phyloP scores from a whole-genome alignment of 2,329 filamentous ascomycete species.

The Penicillium griseofulvum region DNA sequence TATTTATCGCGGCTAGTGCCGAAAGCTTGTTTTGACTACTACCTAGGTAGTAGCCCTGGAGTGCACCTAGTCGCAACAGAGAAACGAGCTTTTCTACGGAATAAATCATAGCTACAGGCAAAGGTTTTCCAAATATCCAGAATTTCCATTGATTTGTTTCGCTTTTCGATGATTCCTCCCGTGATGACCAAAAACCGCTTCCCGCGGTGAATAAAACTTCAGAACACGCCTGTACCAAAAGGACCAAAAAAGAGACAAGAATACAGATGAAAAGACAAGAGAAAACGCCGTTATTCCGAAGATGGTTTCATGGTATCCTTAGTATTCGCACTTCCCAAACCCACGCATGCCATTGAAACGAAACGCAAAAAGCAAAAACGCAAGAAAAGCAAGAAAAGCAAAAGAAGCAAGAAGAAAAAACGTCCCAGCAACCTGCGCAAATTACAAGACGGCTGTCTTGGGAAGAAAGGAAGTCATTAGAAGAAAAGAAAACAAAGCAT shows the following conservation, averaged over 20 bases:
- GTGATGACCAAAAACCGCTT: not conserved
- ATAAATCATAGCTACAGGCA: not conserved
- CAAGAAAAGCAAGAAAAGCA: not conserved
- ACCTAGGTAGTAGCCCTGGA: too few species aligned
- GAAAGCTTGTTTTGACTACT: conserved; percentile 1
- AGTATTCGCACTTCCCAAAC: conserved; percentile 8
- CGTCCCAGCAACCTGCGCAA: not conserved
- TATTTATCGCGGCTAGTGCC: not conserved
- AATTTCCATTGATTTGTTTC: not conserved
- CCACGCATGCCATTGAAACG: not conserved
- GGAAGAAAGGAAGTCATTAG: not conserved
- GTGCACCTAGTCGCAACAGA: too few species aligned
- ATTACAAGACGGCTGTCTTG: conserved; percentile 10
- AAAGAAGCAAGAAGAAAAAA: not conserved
- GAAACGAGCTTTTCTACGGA: not conserved
- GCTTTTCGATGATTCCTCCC: conserved; percentile 1
- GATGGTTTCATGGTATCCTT: conserved; percentile 8
- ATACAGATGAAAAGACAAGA: not conserved
- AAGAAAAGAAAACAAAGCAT: not conserved
- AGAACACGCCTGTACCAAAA: not conserved
- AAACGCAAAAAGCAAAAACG: not conserved
- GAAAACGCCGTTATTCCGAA: conserved; percentile 10
- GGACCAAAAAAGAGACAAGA: not conserved
- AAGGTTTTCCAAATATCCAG: not conserved
- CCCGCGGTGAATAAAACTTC: not conserved